phyloP scores from a whole-genome alignment of 2,329 filamentous ascomycete genomes.

The Alternaria solani region DNA sequence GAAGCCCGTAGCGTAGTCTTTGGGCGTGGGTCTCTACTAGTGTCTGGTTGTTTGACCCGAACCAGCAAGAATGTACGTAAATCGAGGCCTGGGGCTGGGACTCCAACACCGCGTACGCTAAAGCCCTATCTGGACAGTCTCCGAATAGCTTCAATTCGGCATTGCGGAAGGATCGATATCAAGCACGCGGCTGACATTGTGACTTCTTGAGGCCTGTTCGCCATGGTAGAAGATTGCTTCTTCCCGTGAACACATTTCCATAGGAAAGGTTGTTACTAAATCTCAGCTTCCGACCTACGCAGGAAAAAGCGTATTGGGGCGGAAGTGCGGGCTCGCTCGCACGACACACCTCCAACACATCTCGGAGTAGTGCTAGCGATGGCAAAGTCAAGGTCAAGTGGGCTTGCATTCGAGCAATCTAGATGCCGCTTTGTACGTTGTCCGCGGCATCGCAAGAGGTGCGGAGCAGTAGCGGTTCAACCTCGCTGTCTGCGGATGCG shows the following conservation, averaged over 20 bases:
- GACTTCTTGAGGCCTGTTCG: not conserved
- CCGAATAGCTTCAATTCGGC: slow-evolving; percentile 21
- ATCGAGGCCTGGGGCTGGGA: slow-evolving; percentile 19
- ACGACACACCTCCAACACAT: not conserved
- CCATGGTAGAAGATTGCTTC: not conserved
- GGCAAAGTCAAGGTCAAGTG: slow-evolving; percentile 6
- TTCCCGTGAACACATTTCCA: not conserved
- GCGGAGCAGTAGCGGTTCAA: slow-evolving; percentile 37
- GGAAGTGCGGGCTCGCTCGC: not conserved
- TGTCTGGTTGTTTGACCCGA: slow-evolving; percentile 21
- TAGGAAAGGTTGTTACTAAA: too few relatives aligned
- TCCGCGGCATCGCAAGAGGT: slow-evolving; percentile 19
- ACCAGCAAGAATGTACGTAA: slow-evolving; percentile 30
- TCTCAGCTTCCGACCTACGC: not conserved
- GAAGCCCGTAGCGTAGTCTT: slow-evolving; percentile 24
- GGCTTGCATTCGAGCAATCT: slow-evolving; percentile 23
- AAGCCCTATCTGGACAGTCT: slow-evolving; percentile 25
- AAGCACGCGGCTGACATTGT: not conserved
- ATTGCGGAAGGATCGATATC: slow-evolving; percentile 14
- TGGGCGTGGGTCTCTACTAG: slow-evolving; percentile 17
- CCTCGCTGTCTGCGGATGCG: slow-evolving; percentile 41
- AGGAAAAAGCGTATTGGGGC: not conserved
- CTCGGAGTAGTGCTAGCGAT: slow-evolving; percentile 1
- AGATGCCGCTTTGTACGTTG: slow-evolving; percentile 15
- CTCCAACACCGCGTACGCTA: slow-evolving; percentile 20